Percentiles rank a stretch among this genome's conserved stretches.
Evolutionary conservation across 257 asterid genomes (phyloP).

Genomic region (Rhazya stricta): DNA sequence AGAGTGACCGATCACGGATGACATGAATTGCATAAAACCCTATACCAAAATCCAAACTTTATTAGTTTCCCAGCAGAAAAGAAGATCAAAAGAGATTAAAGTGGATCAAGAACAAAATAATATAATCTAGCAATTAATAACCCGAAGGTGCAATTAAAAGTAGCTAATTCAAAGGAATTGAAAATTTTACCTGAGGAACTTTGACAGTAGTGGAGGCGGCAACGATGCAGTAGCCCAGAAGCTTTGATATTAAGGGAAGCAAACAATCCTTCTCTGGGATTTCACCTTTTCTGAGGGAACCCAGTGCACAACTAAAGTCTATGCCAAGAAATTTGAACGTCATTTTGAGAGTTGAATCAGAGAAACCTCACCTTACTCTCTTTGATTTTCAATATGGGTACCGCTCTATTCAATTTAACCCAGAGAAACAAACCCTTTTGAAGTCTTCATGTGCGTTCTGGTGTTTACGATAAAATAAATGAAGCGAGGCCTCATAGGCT

Average conservation of each 20-base stretch:
- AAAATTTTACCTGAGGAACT: slow-evolving; percentile 70
- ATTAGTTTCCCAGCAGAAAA: slow-evolving; percentile 1
- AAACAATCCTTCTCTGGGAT: slow-evolving; percentile 88
- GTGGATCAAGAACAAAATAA: slow-evolving; percentile 18
- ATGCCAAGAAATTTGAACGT: slow-evolving; percentile 67
- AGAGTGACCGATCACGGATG: not conserved
- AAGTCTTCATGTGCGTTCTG: not conserved
- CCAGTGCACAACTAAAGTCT: slow-evolving; percentile 86
- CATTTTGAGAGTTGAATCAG: slow-evolving; percentile 25
- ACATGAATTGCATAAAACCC: slow-evolving; percentile 1
- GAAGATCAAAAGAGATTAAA: not conserved
- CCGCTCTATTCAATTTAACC: not conserved
- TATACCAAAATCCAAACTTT: slow-evolving; percentile 17
- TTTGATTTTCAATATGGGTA: not conserved
- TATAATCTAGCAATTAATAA: not conserved
- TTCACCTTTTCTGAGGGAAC: slow-evolving; percentile 65
- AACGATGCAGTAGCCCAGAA: slow-evolving; percentile 86
- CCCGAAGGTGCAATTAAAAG: not conserved
- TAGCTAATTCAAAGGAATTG: slow-evolving; percentile 6
- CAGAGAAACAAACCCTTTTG: not conserved
- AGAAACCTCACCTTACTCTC: not conserved
- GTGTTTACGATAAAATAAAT: not conserved
- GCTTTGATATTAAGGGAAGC: slow-evolving; percentile 84
- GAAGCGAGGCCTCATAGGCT: not conserved
- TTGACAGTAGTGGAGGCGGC: slow-evolving; percentile 98